phyloP scores from a whole-genome alignment of 108 stramenopile genomes.

The Parmales sp. region DNA sequence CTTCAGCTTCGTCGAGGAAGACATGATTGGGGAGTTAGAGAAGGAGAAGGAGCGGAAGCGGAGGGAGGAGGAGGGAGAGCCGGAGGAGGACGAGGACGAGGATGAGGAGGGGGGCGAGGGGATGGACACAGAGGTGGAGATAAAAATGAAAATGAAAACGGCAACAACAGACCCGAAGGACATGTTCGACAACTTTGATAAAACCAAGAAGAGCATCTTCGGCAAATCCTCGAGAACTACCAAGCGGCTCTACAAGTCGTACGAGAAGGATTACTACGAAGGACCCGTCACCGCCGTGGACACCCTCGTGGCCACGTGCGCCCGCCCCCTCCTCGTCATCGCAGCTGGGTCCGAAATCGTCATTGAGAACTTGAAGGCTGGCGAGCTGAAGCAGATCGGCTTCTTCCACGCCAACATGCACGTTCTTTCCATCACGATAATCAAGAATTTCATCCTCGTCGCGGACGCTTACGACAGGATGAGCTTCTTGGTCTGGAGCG shows the following conservation, averaged over 20 bases:
- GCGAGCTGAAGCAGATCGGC: conserved; percentile 72
- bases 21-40: too few species aligned
- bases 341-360: conserved; percentile 70
- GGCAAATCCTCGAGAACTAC: too few species aligned
- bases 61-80: too few species aligned
- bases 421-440: conserved; percentile 56
- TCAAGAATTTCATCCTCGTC: conserved; percentile 70
- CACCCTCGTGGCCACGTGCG: not conserved
- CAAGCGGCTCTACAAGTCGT: not conserved
- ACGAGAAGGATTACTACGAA: not conserved
- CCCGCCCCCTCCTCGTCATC: not conserved
- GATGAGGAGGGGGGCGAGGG: too few species aligned
- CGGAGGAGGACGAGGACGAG: too few species aligned
- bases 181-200: not conserved
- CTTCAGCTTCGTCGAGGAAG: too few species aligned
- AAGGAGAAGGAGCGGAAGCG: too few species aligned
- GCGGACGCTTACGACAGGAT: conserved; percentile 74
- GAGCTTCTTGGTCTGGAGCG: conserved; percentile 74
- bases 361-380: conserved; percentile 74
- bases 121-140: too few species aligned
- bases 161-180: too few species aligned
- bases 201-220: not conserved
- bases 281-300: not conserved
- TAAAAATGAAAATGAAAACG: too few species aligned
- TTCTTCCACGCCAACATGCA: conserved; percentile 81